These are phyloP conservation scores for Rosa chinensis DNA, from an alignment of 306 rosid genomes.

Conservation along the genomic window DNA sequence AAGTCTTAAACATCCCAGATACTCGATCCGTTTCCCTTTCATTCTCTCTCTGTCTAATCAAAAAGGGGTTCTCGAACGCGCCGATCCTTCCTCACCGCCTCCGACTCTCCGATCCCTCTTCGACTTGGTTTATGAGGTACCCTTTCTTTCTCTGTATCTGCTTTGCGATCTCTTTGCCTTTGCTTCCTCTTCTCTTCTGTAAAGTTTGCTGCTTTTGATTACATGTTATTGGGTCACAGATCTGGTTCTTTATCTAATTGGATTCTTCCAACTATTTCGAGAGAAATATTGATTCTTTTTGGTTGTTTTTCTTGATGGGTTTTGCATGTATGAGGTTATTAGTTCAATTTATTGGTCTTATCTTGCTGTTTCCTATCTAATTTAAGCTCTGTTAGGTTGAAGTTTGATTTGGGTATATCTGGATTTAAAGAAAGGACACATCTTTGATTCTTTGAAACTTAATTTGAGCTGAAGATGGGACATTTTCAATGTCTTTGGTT, in stretches of 20 bases:
- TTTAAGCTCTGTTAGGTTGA: neutral
- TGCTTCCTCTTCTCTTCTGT: neutral
- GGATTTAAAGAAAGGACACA: neutral
- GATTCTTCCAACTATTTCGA: neutral
- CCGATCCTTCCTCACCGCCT: slow-evolving; percentile 52
- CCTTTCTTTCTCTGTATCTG: neutral
- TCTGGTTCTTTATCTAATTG: slow-evolving; percentile 20
- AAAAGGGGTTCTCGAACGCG: slow-evolving; percentile 21
- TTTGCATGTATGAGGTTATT: neutral
- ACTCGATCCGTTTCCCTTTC: neutral
- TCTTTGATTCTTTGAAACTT: neutral
- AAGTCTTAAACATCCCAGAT: too few relatives aligned
- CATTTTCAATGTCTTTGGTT: neutral
- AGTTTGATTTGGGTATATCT: slow-evolving; percentile 1
- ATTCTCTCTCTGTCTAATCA: neutral
- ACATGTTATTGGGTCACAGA: slow-evolving; percentile 13
- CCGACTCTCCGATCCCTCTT: slow-evolving; percentile 55
- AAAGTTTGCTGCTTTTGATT: neutral
- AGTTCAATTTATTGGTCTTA: slow-evolving; percentile 1
- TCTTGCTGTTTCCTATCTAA: neutral
- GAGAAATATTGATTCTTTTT: neutral
- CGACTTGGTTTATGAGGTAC: slow-evolving; percentile 99
- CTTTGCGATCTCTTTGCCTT: neutral
- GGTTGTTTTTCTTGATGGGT: slow-evolving; percentile 7
- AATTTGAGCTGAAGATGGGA: neutral